Percentiles rank a stretch among this genome's conserved stretches.
These are phyloP conservation scores for Fraxinus nigra DNA, from an alignment of 305 asterid species.

Conservation along the genomic window DNA sequence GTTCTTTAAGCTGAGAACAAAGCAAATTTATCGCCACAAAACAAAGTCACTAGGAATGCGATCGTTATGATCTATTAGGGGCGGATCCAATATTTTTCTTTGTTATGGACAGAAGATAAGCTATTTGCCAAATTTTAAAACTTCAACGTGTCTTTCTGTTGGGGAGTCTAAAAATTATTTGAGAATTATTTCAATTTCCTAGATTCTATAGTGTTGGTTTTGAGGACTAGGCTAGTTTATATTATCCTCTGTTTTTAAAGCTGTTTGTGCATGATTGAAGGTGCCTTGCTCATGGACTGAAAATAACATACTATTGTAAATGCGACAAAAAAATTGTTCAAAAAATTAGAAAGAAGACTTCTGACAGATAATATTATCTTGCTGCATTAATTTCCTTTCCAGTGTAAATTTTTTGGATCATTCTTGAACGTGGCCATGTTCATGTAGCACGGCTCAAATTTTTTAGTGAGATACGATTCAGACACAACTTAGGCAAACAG, in stretches of 20 bases:
- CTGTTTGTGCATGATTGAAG: neutral
- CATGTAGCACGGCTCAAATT: too few species aligned
- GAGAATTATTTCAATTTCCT: neutral
- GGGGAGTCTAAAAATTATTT: slow-evolving; percentile 1
- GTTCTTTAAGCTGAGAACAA: neutral
- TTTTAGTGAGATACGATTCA: neutral
- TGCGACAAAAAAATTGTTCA: neutral
- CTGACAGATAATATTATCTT: neutral
- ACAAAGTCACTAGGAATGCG: neutral
- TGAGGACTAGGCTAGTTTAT: neutral
- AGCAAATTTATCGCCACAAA: neutral
- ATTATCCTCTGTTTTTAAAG: neutral
- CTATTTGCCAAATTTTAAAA: neutral
- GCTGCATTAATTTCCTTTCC: neutral
- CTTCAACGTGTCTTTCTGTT: neutral
- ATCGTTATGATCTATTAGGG: neutral
- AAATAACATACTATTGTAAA: neutral
- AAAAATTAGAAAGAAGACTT: slow-evolving; percentile 3
- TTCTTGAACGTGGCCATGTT: too few species aligned
- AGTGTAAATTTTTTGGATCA: neutral
- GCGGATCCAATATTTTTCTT: neutral
- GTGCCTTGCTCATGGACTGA: neutral
- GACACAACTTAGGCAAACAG: neutral
- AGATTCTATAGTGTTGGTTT: neutral
- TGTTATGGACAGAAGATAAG: neutral